A percentile compares a stretch with the other conserved stretches of the same genome.
Evolutionary conservation across 331 rosid species (phyloP).

Genomic region (Malus hybrid): DNA sequence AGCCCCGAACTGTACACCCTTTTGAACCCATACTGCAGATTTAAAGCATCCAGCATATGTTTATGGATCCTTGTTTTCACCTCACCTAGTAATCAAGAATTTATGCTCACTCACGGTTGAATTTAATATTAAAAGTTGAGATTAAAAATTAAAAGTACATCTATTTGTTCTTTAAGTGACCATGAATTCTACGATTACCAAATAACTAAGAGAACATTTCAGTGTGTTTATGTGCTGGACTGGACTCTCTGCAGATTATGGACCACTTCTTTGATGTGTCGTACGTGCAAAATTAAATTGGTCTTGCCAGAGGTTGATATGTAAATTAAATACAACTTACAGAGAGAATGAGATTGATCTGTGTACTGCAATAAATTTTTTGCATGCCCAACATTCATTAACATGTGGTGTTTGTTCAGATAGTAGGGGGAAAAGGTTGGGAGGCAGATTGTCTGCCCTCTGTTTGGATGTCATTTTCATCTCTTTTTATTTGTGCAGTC

Average conservation of each 20-base stretch:
- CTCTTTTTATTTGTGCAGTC: too few species aligned
- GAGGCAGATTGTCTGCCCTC: background rate
- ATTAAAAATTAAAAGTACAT: too few species aligned
- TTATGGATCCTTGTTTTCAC: too few species aligned
- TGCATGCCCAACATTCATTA: background rate
- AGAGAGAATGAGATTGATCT: background rate
- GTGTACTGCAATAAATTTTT: background rate
- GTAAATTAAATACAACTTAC: background rate
- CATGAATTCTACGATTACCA: too few species aligned
- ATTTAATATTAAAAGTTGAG: too few species aligned
- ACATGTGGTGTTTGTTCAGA: background rate
- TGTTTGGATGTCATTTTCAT: background rate
- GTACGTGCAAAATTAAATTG: background rate
- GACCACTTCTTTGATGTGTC: background rate
- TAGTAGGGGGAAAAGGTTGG: background rate
- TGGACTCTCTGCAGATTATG: background rate
- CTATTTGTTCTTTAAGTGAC: accelerated
- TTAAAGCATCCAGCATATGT: background rate
- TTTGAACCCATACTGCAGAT: background rate
- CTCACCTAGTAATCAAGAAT: too few species aligned
- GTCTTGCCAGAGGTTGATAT: background rate
- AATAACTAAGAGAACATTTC: too few species aligned
- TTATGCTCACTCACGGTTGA: too few species aligned
- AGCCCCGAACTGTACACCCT: background rate
- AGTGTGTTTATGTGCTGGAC: too few species aligned